phyloP scores from a whole-genome alignment of 192 early-diverging fungal species.

The Coemansia asiatica region DNA sequence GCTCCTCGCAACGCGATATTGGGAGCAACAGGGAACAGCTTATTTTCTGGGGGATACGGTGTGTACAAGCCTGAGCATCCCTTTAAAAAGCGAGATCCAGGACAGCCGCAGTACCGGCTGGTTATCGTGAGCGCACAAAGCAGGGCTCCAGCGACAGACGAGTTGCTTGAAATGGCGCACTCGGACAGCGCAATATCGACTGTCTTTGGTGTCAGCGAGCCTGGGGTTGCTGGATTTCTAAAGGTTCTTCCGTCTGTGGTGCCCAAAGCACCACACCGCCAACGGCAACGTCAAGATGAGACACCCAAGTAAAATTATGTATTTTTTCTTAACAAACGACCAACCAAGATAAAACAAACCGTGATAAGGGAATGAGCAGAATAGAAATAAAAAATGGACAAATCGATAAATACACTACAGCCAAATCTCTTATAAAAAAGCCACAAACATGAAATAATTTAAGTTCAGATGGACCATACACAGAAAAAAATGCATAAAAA shows the following conservation, averaged over 20 bases:
- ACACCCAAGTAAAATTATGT: neutral
- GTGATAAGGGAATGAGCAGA: neutral
- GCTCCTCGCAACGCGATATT: conserved; percentile 5
- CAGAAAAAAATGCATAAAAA: too few relatives aligned
- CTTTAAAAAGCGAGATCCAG: conserved; percentile 41
- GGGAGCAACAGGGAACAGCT: neutral
- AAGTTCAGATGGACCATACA: too few relatives aligned
- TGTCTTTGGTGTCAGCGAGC: conserved; percentile 34
- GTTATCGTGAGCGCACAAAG: conserved; percentile 10
- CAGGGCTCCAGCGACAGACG: conserved; percentile 4
- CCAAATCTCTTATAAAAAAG: too few relatives aligned
- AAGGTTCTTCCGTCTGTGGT: conserved; percentile 13
- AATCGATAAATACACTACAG: too few relatives aligned
- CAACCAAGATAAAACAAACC: too few relatives aligned
- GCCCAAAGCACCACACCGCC: conserved; percentile 5
- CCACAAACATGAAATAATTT: too few relatives aligned
- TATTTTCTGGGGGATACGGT: conserved; percentile 6
- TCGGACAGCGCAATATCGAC: conserved; percentile 13
- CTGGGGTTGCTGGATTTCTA: conserved; percentile 26
- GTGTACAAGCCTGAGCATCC: conserved; percentile 32
- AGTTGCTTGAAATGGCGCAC: conserved; percentile 10
- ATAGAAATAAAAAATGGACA: neutral
- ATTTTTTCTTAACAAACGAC: too few relatives aligned
- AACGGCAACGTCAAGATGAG: neutral
- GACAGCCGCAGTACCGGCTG: conserved; percentile 30